A percentile compares a stretch with the other conserved stretches of the same genome.
phyloP scores from a whole-genome alignment of 352 stramenopile species.

The Ophiocytium majus region DNA sequence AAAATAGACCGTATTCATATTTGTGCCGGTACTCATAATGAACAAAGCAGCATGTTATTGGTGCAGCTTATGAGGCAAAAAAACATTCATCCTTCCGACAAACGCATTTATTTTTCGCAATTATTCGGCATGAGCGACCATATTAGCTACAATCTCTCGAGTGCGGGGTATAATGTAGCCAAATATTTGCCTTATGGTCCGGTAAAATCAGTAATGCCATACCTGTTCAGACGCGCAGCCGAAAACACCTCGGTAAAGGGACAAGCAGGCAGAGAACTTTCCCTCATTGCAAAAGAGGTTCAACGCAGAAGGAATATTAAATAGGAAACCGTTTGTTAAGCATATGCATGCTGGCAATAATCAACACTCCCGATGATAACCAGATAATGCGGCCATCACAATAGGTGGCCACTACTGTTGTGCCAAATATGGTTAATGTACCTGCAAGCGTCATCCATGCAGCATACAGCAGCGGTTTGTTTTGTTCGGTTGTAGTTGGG shows the following conservation, averaged over 20 bases:
- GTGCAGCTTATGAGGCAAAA: not conserved
- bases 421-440: too few relatives aligned
- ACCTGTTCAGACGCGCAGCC: not conserved
- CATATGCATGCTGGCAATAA: too few relatives aligned
- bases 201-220: conserved; percentile 1
- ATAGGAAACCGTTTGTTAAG: too few relatives aligned
- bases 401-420: too few relatives aligned
- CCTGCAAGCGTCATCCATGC: too few relatives aligned
- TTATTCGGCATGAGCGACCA: conserved; percentile 23
- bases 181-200: conserved; percentile 17
- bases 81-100: not conserved
- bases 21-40: conserved; percentile 13
- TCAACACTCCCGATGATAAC: too few relatives aligned
- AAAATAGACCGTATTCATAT: not conserved
- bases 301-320: too few relatives aligned
- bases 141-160: not conserved
- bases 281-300: too few relatives aligned
- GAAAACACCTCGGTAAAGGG: not conserved
- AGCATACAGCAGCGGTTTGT: too few relatives aligned
- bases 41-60: not conserved
- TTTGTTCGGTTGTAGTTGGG: too few relatives aligned
- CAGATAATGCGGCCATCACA: too few relatives aligned
- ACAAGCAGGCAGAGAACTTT: too few relatives aligned
- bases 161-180: not conserved
- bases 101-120: not conserved